Percentiles rank a stretch among this genome's conserved stretches.
Conservation (phyloP, 495 filamentous ascomycete species). For the Penicillium egyptiacum region DNA sequence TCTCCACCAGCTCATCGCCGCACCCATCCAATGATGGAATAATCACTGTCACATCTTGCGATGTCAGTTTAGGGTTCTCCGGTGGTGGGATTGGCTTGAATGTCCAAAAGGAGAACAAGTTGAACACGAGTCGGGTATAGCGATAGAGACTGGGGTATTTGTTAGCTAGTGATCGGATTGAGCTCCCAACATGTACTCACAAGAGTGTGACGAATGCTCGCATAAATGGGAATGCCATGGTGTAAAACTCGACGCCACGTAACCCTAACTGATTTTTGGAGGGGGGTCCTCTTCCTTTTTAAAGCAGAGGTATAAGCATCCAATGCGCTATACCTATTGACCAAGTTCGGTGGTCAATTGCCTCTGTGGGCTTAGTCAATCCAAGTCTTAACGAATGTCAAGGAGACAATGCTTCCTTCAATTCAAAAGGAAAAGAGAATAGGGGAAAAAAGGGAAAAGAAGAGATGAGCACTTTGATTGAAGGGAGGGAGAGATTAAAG, state of each 20-base stretch:
- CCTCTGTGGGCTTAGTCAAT: constrained; percentile 8
- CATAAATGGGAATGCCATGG: constrained; percentile 49
- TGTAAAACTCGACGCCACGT: constrained; percentile 9
- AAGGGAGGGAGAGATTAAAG: constrained; percentile 19
- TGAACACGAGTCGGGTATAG: constrained; percentile 66
- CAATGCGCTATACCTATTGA: background rate
- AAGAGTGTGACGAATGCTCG: constrained; percentile 49
- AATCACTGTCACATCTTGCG: constrained; percentile 72
- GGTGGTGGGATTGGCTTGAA: constrained; percentile 63
- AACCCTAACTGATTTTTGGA: background rate
- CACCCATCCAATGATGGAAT: constrained; percentile 68
- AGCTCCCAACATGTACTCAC: constrained; percentile 32
- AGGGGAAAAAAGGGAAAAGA: constrained; percentile 20
- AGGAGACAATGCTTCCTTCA: constrained; percentile 28
- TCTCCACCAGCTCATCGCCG: constrained; percentile 58
- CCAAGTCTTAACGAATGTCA: constrained; percentile 25
- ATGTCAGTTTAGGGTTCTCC: constrained; percentile 61
- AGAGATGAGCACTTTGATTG: constrained; percentile 7
- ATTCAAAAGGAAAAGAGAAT: constrained; percentile 19
- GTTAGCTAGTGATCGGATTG: constrained; percentile 16
- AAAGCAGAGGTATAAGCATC: background rate
- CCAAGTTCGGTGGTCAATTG: constrained; percentile 7
- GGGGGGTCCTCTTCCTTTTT: background rate
- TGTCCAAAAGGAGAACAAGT: constrained; percentile 62
- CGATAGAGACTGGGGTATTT: constrained; percentile 51